Evolutionary conservation across 2,329 filamentous ascomycete genomes (phyloP), one percentile per base, ranked within the genome.

Genomic region (Monilinia laxa): DNA sequence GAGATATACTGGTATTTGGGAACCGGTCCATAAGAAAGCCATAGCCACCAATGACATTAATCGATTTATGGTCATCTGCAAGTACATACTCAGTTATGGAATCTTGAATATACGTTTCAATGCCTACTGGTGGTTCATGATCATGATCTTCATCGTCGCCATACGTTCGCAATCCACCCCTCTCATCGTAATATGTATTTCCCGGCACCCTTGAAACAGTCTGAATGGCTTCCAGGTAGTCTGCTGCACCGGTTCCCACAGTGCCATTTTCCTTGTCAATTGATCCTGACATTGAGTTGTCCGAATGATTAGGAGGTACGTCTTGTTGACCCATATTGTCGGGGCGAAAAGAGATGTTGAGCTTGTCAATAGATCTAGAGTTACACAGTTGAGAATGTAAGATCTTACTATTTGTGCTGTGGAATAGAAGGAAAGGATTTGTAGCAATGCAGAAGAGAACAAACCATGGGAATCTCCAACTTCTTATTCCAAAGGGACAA

Each of bases 21-120:
- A 84, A 40, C 84, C 85, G 65, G 84, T 85, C 85, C 84, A 87
- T 38, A 87, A 77, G 69, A 87, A 86, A 10, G 84, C 85, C 85
- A 87, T 62, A 64, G 85, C 84, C 16, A 83, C 70, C 54, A 87
- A 79, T 58, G 81, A 81, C 82, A 87, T 78, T 66, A 88, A 85
- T 6, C 83, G 83, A 83, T 86, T 86, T 28, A 87, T 76, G 16
- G 79, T 80, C 81, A 85, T 72, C 64, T 69, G 55, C 35, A 67
- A 86, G 25, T 6, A 85, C 6, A 82, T 82, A 83, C 86, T 86
- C 67, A 60, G 58, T 9, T 16, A 51, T 14, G 10, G 25, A 38
- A 18, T 7, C 18, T 14, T 1, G 4, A 9, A 60, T 10, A 1
- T 9, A 25, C 51, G 31, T 23, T 60, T 35, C 31, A 11, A 51